Evolutionary conservation across 192 early-diverging fungal species (phyloP), one percentile per base, ranked within the genome.

Genomic region (Coemansia sp.): DNA sequence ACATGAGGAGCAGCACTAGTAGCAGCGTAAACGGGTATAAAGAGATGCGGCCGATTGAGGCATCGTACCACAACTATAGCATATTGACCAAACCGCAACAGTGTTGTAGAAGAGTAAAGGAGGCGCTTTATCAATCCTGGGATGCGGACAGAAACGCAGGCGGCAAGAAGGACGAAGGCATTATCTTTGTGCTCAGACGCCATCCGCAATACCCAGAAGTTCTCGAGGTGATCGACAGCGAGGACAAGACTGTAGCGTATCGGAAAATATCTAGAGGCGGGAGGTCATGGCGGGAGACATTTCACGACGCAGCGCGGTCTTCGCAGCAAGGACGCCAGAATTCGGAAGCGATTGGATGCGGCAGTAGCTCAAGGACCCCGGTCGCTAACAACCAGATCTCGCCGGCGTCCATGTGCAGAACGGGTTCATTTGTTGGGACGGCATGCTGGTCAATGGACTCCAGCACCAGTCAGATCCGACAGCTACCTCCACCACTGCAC

Each of bases 201-300:
- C 65, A 75, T 42, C 25, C 63, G 33, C 62, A 35, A 19, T 75
- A 61, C 42, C 17, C 63, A 2, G 69, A 59, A 0, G 70, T 75
- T 10, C 19, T 75, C 19, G 73, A 81, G 19, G 66, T 72, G 17
- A 11, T 72, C 10, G 63, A 70, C 60, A 63, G 66, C 43, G 66
- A 61, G 15, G 61, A 70, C 20, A 50, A 43, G 33, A 3, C 35
- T 5, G 69, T 74, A 0, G 73, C 53, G 11, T 81, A 81, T 43
- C 65, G 78, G 14, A 71, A 68, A 7, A 69, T 81, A 32, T 34
- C 60, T 8, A 65, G 61, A 14, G 2, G 49, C 17, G 63, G 67
- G 10, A 68, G 54, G 55, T 45, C 60, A 17, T 73, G 78, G 78
- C 62, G 69, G 25, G 65, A 74, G 56, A 66, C 73, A 42, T 81